Conservation (phyloP, 495 filamentous ascomycete species). For the Penicillium flavigenum region DNA sequence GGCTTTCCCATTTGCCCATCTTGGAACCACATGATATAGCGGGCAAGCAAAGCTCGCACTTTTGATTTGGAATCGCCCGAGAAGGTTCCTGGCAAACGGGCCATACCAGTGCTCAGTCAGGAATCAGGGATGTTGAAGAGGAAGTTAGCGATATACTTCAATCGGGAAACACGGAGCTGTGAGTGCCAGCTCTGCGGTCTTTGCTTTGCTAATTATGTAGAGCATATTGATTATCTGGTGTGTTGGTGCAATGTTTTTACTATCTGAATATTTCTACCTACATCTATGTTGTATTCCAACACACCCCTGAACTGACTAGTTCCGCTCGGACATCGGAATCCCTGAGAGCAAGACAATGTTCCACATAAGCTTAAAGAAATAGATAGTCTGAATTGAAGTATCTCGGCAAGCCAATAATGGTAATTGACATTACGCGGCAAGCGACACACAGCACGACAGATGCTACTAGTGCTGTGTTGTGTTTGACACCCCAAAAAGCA, state of each 20-base stretch:
- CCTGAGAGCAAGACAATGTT: conserved; percentile 17
- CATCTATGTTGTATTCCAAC: neutral
- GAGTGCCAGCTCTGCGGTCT: neutral
- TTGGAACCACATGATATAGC: neutral
- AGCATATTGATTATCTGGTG: too few relatives aligned
- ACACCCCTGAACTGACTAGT: conserved; percentile 10
- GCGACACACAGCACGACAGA: conserved; percentile 15
- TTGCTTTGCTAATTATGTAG: neutral
- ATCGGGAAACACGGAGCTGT: conserved; percentile 14
- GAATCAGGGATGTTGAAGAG: neutral
- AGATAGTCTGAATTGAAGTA: neutral
- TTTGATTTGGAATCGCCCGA: neutral
- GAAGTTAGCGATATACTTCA: conserved; percentile 2
- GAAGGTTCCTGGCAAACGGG: conserved; percentile 1
- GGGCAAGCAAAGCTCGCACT: neutral
- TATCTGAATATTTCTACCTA: conserved; percentile 3
- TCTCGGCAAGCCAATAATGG: neutral
- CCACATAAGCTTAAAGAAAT: conserved; percentile 9
- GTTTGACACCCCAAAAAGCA: neutral
- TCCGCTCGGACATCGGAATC: conserved; percentile 6
- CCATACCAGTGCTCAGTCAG: conserved; percentile 3
- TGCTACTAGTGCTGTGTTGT: neutral
- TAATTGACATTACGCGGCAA: conserved; percentile 1
- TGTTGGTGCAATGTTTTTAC: neutral
- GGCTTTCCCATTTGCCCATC: neutral